Conservation (phyloP, 495 filamentous ascomycete species). For the Astrocystis sublimbata region DNA sequence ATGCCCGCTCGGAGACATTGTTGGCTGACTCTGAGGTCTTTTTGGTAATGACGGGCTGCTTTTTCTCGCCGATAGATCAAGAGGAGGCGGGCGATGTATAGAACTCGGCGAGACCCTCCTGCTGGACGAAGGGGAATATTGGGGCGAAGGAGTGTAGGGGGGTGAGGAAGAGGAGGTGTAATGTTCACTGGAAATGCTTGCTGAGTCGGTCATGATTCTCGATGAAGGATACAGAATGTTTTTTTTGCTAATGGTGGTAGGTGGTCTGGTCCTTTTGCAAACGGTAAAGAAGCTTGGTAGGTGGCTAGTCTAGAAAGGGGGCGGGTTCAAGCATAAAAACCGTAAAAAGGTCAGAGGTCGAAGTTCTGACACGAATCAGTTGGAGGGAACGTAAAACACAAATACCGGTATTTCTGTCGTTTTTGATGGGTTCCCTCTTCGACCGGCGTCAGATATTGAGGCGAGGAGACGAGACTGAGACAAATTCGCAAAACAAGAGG, state of each 20-base stretch:
- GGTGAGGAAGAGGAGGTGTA: conserved; percentile 15
- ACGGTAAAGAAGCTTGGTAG: neutral
- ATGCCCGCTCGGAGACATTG: conserved; percentile 5
- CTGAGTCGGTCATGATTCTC: conserved; percentile 17
- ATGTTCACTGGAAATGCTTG: conserved; percentile 12
- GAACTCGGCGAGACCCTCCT: conserved; percentile 9
- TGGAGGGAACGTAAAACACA: conserved; percentile 2
- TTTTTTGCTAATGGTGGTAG: neutral
- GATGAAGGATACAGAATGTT: neutral
- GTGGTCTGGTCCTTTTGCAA: conserved; percentile 11
- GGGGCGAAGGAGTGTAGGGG: conserved; percentile 7
- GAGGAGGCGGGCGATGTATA: conserved; percentile 15
- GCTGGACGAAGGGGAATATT: neutral
- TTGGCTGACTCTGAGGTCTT: conserved; percentile 17
- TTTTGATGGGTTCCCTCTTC: neutral
- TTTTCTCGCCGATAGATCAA: conserved; percentile 6
- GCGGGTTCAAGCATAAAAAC: conserved; percentile 17
- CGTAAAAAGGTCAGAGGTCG: conserved; percentile 4
- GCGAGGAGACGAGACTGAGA: conserved; percentile 17
- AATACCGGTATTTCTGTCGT: neutral
- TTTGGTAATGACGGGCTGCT: neutral
- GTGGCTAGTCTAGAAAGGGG: conserved; percentile 9
- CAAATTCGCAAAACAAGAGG: conserved; percentile 17
- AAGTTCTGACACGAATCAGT: conserved; percentile 1
- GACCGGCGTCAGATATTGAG: neutral